phyloP scores from a whole-genome alignment of 75 land plant species.

The Gnetum montanum region DNA sequence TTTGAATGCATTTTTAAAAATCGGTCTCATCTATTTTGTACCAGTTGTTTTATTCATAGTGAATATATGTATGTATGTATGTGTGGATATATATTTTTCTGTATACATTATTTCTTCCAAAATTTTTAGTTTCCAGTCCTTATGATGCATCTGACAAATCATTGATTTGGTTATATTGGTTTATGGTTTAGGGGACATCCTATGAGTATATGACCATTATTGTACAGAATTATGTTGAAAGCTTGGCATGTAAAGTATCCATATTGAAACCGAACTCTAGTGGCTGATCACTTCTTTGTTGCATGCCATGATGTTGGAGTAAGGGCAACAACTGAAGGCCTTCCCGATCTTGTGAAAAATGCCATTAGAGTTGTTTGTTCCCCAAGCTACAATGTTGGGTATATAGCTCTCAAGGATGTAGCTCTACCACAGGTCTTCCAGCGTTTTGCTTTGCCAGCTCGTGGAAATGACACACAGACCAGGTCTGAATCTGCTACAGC shows the following conservation, averaged over 20 bases:
- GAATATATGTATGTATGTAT: no score
- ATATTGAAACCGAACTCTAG: conserved; percentile 88
- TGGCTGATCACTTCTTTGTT: conserved; percentile 94
- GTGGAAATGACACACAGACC: conserved; percentile 80
- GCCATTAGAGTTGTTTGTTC: conserved; percentile 90
- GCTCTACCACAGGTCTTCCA: conserved; percentile 92
- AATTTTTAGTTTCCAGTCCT: no score
- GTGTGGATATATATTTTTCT: no score
- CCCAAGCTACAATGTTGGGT: conserved; percentile 81
- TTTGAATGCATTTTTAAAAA: no score
- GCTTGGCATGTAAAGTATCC: conserved; percentile 69
- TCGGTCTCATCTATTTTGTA: no score
- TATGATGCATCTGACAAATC: no score
- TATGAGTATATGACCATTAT: conserved; percentile 90
- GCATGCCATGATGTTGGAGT: conserved; percentile 97
- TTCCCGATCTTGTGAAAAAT: conserved; percentile 67
- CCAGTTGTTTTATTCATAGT: no score
- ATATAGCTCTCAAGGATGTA: conserved; percentile 92
- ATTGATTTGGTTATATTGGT: no score
- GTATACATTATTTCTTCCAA: no score
- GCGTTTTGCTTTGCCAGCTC: conserved; percentile 84
- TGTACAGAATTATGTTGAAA: conserved; percentile 57
- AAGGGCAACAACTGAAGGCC: conserved; percentile 80
- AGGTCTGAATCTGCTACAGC: conserved; percentile 62
- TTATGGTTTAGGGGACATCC: conserved; percentile 74